phyloP scores from a whole-genome alignment of 2,329 filamentous ascomycete genomes.

The Fusarium veterinarium region DNA sequence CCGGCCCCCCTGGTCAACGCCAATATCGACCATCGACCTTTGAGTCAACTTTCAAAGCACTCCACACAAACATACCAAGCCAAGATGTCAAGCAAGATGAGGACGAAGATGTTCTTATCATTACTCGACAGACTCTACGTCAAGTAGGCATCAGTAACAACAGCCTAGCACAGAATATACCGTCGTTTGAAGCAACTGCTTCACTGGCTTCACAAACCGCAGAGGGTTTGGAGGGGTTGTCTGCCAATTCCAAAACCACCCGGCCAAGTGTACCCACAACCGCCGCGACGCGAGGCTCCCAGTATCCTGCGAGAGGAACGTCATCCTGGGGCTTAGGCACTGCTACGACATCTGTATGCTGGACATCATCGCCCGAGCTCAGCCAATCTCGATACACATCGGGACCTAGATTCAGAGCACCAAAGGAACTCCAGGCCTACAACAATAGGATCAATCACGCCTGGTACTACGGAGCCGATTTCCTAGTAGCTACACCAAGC shows the following conservation, averaged over 20 bases:
- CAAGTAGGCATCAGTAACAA: conserved; percentile 40
- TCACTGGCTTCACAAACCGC: conserved; percentile 1
- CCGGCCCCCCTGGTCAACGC: conserved; percentile 66
- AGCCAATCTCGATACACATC: conserved; percentile 20
- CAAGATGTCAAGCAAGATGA: conserved; percentile 44
- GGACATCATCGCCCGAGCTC: conserved; percentile 2
- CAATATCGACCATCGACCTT: conserved; percentile 59
- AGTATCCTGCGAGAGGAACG: not conserved
- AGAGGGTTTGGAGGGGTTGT: not conserved
- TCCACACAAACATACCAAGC: conserved; percentile 42
- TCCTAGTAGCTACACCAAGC: conserved; percentile 50
- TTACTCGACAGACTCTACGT: conserved; percentile 37
- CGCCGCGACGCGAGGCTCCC: not conserved
- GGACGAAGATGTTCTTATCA: conserved; percentile 40
- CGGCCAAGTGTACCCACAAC: not conserved
- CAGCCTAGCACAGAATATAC: conserved; percentile 15
- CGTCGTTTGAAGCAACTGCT: conserved; percentile 6
- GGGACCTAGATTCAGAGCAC: conserved; percentile 34
- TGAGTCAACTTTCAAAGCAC: conserved; percentile 52
- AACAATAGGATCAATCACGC: conserved; percentile 46
- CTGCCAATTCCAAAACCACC: not conserved
- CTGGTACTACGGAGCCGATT: conserved; percentile 56
- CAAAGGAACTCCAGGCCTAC: conserved; percentile 41
- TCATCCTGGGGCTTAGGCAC: conserved; percentile 16
- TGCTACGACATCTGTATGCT: conserved; percentile 6